Evolutionary conservation across 208 protist genomes (phyloP), one percentile per base, ranked within the genome.

Genomic region (Leishmania amazonensis): DNA sequence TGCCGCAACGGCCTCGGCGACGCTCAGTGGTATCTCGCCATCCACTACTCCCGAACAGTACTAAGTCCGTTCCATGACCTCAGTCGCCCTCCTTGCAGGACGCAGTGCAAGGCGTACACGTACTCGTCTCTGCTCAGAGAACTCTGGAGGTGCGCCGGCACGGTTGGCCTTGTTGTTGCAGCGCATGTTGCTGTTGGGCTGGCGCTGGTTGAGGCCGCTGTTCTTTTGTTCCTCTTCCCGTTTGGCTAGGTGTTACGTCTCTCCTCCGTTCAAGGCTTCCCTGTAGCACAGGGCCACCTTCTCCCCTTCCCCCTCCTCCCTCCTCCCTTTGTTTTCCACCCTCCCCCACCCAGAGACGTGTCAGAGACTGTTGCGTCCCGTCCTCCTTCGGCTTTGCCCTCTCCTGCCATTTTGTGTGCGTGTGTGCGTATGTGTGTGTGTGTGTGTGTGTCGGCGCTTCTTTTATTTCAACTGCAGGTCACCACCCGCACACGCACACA

Each of bases 1-100:
- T 4, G 79, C 49, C 28, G 62, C 65, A 45, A 62, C 77, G 35
- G n/a, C 72, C 8, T 73, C 77, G 24, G 81, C 49, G 3, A 67
- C 51, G 71, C 19, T 58, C 13, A 64, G 57, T 11, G 78, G 73
- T 54, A 71, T 83, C 13, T 60, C 78, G 38, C 21, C 75, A 3
- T 31, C 75, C 57, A 65, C 75, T 19, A 78, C 54, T 45, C 28
- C 57, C 73, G 28, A 31, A 5, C 49, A 40, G 31, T 35, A 76
- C 58, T 76, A 38, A 81, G 31, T 9, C 35, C 11, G 24, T 17
- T 6, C n/a, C 11, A 21, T 9, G 42, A 24, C 24, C 24, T 75
- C 42, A 7, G 31, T 5, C 53, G 45, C 24, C 42, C 9, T 72
- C 8, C 35, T 47, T 31, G 24, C 67, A 68, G n/a, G 64, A 68